Base-by-base conservation (phyloP, 2,329 filamentous ascomycete genomes). In the Colletotrichum gigasporum region DNA sequence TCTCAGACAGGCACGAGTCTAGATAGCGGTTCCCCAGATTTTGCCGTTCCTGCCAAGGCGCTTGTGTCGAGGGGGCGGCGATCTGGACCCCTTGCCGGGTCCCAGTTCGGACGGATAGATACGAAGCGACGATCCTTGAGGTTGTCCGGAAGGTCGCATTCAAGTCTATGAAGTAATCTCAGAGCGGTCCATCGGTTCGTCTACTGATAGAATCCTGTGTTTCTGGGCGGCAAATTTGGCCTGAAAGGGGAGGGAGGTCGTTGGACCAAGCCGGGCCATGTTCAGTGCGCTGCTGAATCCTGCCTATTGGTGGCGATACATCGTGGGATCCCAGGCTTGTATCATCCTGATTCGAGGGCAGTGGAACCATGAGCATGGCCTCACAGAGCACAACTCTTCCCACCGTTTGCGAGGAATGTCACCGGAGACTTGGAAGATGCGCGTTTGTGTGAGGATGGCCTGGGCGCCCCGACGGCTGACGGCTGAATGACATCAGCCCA, bases 21-120 rank as follows among this genome's bases (percentile, higher is more conserved):
- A 35, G 41, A 56, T 56, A 24, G 20, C 5, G 16, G 12, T 18
- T 4, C 10, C 18, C 2, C n/a, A 24, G 10, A 26, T 14, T 41
- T 45, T 52, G 22, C 20, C 24, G 24, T 54, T 37, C 50, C 12
- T 37, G 61, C 56, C 42, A 54, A 62, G 61, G 12, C 61, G 18
- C 55, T 64, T 61, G 56, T 16, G 11, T 39, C 28, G 28, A 20
- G 28, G 20, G 26, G 35, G 41, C 56, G 48, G 35, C 55, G 22
- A 64, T 61, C 56, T 61, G 22, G 48, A 37, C 56, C 41, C n/a
- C 41, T 51, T 55, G 16, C 24, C 26, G 22, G 20, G 22, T 48
- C 53, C 44, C 48, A 26, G 30, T 42, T 51, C 16, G 41, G 41
- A 35, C 48, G 42, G 42, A 35, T n/a, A 37, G 20, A 32, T 39